Conservation (phyloP, 805 yeast species). For the Kuraishia piskuri region DNA sequence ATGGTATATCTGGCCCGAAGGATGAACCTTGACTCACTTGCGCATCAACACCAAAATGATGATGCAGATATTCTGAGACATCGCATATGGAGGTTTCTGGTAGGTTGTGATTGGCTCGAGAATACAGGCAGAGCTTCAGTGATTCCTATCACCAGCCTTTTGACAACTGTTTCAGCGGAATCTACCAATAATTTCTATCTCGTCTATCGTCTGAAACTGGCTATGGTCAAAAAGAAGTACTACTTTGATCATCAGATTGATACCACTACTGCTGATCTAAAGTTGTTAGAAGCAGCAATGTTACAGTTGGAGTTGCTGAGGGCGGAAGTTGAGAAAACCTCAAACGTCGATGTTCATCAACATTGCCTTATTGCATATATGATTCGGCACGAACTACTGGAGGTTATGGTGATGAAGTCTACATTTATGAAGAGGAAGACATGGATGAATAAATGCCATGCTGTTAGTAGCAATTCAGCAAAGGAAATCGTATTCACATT, state of each 20-base stretch:
- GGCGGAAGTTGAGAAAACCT: not conserved
- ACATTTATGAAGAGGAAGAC: slow-evolving; percentile 14
- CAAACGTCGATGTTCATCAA: slow-evolving; percentile 3
- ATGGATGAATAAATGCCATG: slow-evolving; percentile 15
- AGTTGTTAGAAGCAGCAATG: slow-evolving; percentile 15
- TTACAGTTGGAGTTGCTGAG: slow-evolving; percentile 11
- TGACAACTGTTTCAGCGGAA: not conserved
- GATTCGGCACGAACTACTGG: slow-evolving; percentile 16
- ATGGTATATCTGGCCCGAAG: slow-evolving; percentile 17
- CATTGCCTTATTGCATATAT: slow-evolving; percentile 9
- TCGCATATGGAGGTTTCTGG: not conserved
- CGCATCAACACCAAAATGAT: not conserved
- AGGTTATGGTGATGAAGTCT: slow-evolving; percentile 21
- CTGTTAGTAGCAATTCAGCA: slow-evolving; percentile 15
- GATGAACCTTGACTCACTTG: slow-evolving; percentile 15
- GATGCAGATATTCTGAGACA: not conserved
- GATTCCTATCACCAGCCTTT: not conserved
- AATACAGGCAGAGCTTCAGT: not conserved
- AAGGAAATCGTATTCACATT: slow-evolving; percentile 10
- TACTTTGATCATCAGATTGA: slow-evolving; percentile 16
- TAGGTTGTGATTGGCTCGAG: not conserved
- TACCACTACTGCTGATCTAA: slow-evolving; percentile 8
- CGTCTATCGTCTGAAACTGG: slow-evolving; percentile 13
- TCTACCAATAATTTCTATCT: not conserved
- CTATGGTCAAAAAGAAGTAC: slow-evolving; percentile 16